Evolutionary conservation across 352 stramenopile species (phyloP).

Genomic region (Globisporangium solare): DNA sequence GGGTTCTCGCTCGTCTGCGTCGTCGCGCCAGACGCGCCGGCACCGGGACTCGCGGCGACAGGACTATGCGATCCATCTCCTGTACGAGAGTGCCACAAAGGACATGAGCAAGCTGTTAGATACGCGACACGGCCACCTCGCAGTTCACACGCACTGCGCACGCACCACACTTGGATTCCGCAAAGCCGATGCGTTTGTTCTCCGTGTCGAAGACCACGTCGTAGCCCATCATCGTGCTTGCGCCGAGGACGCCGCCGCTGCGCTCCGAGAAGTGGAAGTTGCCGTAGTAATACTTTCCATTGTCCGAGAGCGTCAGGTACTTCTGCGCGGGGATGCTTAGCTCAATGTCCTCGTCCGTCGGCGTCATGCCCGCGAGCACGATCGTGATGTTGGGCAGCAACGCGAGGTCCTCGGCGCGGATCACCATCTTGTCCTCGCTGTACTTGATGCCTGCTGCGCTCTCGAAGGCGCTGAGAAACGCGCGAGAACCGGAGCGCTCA

Average conservation of each 20-base stretch:
- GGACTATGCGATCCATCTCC: not conserved
- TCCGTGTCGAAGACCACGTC: slow-evolving; percentile 85
- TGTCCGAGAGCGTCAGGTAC: slow-evolving; percentile 53
- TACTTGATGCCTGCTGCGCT: slow-evolving; percentile 42
- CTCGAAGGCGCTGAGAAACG: slow-evolving; percentile 52
- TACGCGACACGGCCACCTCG: too few species aligned
- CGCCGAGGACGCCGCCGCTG: slow-evolving; percentile 71
- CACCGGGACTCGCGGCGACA: slow-evolving; percentile 1
- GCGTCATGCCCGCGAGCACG: slow-evolving; percentile 45
- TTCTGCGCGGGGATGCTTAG: slow-evolving; percentile 57
- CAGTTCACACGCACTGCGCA: not conserved
- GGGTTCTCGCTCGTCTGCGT: slow-evolving; percentile 11
- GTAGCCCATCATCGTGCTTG: slow-evolving; percentile 74
- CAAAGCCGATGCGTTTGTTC: slow-evolving; percentile 74
- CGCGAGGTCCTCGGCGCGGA: slow-evolving; percentile 33
- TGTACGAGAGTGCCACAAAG: not conserved
- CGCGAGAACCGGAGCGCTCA: slow-evolving; percentile 30
- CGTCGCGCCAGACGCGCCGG: not conserved
- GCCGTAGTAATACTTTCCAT: slow-evolving; percentile 49
- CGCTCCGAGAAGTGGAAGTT: slow-evolving; percentile 84
- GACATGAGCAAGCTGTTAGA: not conserved
- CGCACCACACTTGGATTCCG: slow-evolving; percentile 59
- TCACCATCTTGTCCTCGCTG: slow-evolving; percentile 47
- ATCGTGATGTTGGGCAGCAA: slow-evolving; percentile 64
- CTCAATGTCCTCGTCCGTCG: slow-evolving; percentile 45